Base-by-base conservation (phyloP, 805 yeast genomes). In the Candida saitoana region DNA sequence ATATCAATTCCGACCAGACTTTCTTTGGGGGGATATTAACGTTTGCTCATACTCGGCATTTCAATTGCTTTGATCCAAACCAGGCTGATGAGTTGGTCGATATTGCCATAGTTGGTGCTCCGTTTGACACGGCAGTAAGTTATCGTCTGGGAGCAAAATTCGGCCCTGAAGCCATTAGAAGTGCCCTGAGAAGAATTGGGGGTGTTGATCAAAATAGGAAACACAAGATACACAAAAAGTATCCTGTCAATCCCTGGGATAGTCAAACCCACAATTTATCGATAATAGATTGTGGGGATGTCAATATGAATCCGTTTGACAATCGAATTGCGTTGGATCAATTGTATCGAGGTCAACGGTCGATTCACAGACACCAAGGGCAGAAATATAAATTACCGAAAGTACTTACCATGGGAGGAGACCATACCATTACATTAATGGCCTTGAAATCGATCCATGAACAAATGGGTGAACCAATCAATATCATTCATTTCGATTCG, bases 291-390 rank as follows among this genome's bases (percentile, higher is more conserved):
- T 82, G 88, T 57, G 82, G 82, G 20, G 88, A 82, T 56, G 76
- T 82, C 33, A 80, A 85, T 9, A 74, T 82, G 51, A 74, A 84
- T 2, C 87, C 88, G 6, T 74, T 82, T 60, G 87, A 82, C 59
- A 81, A 81, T 56, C 55, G 73, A 15, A 62, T 82, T 40, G 87
- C 87, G 0, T 63, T 82, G 49, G 65, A 73, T 56, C 87, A 82
- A 56, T 74, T 82, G 71, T 77, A 77, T 51, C 60, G 82, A 18
- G 82, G 76, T 7, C 68, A 73, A 44, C 56, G 76, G 36, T 73
- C 77, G 2, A 65, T 77, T 5, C 55, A 55, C 34, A 51, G 47
- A 14, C 60, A 58, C 36, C 27, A 44, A 1, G 42, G 53, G 7
- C 36, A 31, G 6, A 39, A 31, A 7, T 30, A 25, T 3, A 41